Evolutionary conservation across 2,329 filamentous ascomycete species (phyloP).

Genomic region (Immersiporthe knoxdaviesiana): DNA sequence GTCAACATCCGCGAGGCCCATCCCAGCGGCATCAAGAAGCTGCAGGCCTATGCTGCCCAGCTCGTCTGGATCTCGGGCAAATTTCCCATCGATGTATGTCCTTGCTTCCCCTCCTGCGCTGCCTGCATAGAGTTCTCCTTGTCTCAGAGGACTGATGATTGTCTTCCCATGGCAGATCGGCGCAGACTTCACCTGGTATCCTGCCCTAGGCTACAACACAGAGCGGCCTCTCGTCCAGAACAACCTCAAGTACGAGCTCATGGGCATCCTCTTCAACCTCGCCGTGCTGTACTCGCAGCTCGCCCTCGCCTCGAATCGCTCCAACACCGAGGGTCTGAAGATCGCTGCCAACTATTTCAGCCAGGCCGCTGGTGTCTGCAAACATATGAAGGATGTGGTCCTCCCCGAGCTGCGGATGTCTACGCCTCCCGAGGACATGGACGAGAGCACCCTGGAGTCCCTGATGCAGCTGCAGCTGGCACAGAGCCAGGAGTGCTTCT

Average conservation of each 20-base stretch:
- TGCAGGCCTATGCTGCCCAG: conserved; percentile 91
- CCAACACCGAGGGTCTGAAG: conserved; percentile 81
- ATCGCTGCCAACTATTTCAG: conserved; percentile 89
- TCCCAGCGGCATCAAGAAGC: conserved; percentile 79
- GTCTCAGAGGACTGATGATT: conserved; percentile 1
- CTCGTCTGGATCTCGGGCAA: conserved; percentile 92
- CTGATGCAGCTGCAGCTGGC: conserved; percentile 83
- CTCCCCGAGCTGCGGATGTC: conserved; percentile 81
- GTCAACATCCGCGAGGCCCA: conserved; percentile 88
- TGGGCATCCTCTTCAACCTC: conserved; percentile 92
- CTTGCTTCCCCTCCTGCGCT: conserved; percentile 25
- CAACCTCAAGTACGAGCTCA: conserved; percentile 79
- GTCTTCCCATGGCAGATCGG: conserved; percentile 70
- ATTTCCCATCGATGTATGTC: conserved; percentile 86
- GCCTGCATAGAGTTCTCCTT: not conserved
- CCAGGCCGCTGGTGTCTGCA: conserved; percentile 80
- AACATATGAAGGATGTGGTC: conserved; percentile 74
- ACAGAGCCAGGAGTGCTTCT: conserved; percentile 96
- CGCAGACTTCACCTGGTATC: conserved; percentile 96
- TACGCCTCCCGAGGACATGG: conserved; percentile 93
- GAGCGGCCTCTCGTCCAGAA: conserved; percentile 70
- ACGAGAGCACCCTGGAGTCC: conserved; percentile 81
- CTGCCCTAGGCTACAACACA: conserved; percentile 86
- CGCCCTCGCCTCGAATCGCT: conserved; percentile 77
- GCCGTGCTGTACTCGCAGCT: conserved; percentile 93